A percentile compares a stretch with the other conserved stretches of the same genome.
Evolutionary conservation across 495 filamentous ascomycete genomes (phyloP).

Genomic region (Hypoxylon fragiforme): DNA sequence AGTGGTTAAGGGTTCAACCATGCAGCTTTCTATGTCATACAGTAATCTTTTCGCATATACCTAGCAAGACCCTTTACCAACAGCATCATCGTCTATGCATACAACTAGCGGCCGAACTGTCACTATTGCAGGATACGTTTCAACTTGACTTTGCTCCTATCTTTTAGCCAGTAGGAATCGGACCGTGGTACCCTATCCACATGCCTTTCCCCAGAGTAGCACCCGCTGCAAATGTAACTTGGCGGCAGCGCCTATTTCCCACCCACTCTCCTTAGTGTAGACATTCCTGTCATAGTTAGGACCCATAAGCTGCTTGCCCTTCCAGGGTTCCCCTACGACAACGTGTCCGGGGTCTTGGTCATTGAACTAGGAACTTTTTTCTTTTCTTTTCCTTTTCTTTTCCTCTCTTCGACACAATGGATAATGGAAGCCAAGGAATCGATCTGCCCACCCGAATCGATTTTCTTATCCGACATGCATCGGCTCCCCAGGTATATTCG

Average conservation of each 20-base stretch:
- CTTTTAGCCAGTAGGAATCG: conserved; percentile 34
- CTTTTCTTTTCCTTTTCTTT: background rate
- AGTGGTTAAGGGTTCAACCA: conserved; percentile 16
- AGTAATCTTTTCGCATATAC: conserved; percentile 9
- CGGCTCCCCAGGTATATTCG: conserved; percentile 29
- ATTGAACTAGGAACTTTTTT: conserved; percentile 3
- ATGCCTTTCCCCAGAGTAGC: conserved; percentile 35
- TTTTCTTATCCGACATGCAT: conserved; percentile 30
- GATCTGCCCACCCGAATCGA: conserved; percentile 31
- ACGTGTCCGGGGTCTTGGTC: conserved; percentile 24
- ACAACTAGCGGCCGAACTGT: conserved; percentile 22
- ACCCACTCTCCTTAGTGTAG: conserved; percentile 3
- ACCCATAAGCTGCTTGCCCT: conserved; percentile 29
- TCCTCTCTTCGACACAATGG: background rate
- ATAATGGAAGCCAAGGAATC: conserved; percentile 9
- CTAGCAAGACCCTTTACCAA: conserved; percentile 11
- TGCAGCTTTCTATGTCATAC: conserved; percentile 13
- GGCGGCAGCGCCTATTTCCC: conserved; percentile 22
- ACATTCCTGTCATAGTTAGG: conserved; percentile 26
- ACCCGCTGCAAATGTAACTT: conserved; percentile 31
- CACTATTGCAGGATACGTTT: conserved; percentile 32
- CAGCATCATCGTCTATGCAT: conserved; percentile 24
- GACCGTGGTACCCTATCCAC: conserved; percentile 33
- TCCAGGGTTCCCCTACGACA: conserved; percentile 19
- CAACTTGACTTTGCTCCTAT: conserved; percentile 17